Evolutionary conservation across 345 rosid genomes (phyloP).

Genomic region (Citropsis articulata): DNA sequence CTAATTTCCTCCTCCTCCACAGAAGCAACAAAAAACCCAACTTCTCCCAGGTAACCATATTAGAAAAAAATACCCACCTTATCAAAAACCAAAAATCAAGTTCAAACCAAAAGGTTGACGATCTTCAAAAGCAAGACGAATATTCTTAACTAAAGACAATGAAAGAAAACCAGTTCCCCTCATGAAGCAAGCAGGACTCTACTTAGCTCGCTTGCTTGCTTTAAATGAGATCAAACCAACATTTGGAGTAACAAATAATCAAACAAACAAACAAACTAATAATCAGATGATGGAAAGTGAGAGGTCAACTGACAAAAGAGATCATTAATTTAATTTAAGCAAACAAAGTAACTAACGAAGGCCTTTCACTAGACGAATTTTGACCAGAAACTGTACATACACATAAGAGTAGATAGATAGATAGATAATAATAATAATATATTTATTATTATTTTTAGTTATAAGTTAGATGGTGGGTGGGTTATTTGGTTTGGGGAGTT

Average conservation of each 20-base stretch:
- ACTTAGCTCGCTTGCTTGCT: conserved; percentile 45
- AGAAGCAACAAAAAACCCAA: conserved; percentile 27
- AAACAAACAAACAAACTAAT: conserved; percentile 1
- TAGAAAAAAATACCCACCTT: conserved; percentile 19
- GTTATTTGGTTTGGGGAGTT: neutral
- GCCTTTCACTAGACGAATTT: conserved; percentile 2
- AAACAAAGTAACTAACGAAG: neutral
- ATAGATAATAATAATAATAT: neutral
- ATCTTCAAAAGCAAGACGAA: neutral
- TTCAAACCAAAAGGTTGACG: conserved; percentile 4
- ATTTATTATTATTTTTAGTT: neutral
- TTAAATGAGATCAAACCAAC: conserved; percentile 67
- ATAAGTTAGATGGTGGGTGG: neutral
- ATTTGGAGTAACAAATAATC: conserved; percentile 31
- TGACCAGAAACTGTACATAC: neutral
- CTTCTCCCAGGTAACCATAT: conserved; percentile 38
- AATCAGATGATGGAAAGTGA: conserved; percentile 59
- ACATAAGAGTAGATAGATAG: neutral
- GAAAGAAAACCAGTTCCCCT: conserved; percentile 20
- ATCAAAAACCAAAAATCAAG: conserved; percentile 5
- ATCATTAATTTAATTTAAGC: neutral
- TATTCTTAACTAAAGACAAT: conserved; percentile 20
- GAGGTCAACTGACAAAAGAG: conserved; percentile 57
- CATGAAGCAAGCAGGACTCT: conserved; percentile 24
- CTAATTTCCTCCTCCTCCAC: conserved; percentile 28